A percentile compares a stretch with the other conserved stretches of the same genome.
These are phyloP conservation scores for Globisporangium emineosum DNA, from an alignment of 352 stramenopile species.

Conservation along the genomic window DNA sequence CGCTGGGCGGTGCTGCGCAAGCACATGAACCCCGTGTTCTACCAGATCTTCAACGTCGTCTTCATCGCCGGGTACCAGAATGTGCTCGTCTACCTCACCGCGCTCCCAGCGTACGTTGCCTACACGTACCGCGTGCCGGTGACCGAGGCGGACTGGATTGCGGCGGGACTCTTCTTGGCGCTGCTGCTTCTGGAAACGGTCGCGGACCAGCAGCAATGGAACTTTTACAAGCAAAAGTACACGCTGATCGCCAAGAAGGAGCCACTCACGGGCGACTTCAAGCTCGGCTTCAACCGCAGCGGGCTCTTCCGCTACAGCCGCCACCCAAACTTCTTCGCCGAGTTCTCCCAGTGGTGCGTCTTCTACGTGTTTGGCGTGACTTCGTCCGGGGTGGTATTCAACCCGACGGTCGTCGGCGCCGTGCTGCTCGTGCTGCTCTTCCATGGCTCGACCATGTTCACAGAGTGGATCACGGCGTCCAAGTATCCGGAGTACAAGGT, in stretches of 20 bases:
- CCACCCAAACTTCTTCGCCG: slow-evolving; percentile 93
- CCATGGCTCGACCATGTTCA: slow-evolving; percentile 87
- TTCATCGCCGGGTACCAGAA: slow-evolving; percentile 92
- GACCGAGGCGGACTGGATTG: slow-evolving; percentile 63
- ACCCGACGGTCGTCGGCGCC: slow-evolving; percentile 79
- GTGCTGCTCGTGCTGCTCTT: slow-evolving; percentile 87
- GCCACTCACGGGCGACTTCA: slow-evolving; percentile 64
- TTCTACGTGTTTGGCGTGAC: slow-evolving; percentile 90
- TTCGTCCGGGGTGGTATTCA: slow-evolving; percentile 41
- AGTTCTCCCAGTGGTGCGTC: slow-evolving; percentile 89
- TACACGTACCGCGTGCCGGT: slow-evolving; percentile 50
- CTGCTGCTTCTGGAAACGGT: slow-evolving; percentile 78
- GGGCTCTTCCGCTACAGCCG: slow-evolving; percentile 90
- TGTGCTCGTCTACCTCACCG: slow-evolving; percentile 79
- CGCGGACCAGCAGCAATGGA: slow-evolving; percentile 92
- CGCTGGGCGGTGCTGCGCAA: slow-evolving; percentile 85
- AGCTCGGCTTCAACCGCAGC: slow-evolving; percentile 76
- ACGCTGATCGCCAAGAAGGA: slow-evolving; percentile 43
- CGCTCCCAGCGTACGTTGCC: slow-evolving; percentile 65
- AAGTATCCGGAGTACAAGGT: slow-evolving; percentile 90
- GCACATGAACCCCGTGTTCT: slow-evolving; percentile 77
- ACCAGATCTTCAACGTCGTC: slow-evolving; percentile 87
- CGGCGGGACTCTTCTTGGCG: slow-evolving; percentile 60
- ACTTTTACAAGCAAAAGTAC: slow-evolving; percentile 90
- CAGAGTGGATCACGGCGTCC: slow-evolving; percentile 82